Conservation (phyloP, 2,329 filamentous ascomycete species). For the Trichoderma hamatum region DNA sequence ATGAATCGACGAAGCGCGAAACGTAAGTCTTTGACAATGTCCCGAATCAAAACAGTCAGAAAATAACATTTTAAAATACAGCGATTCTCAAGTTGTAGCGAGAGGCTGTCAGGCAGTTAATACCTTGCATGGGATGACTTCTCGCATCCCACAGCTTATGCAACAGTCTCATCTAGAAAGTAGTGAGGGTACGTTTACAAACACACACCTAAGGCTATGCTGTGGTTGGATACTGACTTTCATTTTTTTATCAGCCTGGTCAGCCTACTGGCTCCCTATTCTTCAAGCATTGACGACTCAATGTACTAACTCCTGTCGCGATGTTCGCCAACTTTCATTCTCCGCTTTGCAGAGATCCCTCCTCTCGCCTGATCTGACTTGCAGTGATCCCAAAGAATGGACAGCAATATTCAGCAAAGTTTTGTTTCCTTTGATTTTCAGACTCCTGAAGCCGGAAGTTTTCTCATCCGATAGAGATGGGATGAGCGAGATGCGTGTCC, state of each 20-base stretch:
- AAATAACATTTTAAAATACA: constrained; percentile 51
- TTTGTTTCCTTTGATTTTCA: constrained; percentile 85
- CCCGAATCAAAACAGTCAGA: neutral
- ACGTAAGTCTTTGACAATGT: neutral
- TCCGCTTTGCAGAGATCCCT: constrained; percentile 82
- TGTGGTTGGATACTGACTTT: constrained; percentile 27
- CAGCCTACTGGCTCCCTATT: constrained; percentile 95
- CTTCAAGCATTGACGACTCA: constrained; percentile 87
- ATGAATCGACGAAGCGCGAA: neutral
- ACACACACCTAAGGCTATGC: neutral
- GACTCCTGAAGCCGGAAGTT: constrained; percentile 89
- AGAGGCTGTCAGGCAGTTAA: constrained; percentile 80
- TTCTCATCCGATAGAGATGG: constrained; percentile 88
- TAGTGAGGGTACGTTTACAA: constrained; percentile 66
- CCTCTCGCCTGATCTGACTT: constrained; percentile 80
- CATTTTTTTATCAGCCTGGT: constrained; percentile 70
- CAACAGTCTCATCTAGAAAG: constrained; percentile 89
- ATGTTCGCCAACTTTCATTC: constrained; percentile 88
- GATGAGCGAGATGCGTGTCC: constrained; percentile 94
- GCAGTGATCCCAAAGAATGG: constrained; percentile 87
- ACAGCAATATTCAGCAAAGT: constrained; percentile 93
- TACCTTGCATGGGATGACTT: constrained; percentile 80
- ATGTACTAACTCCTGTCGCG: constrained; percentile 91
- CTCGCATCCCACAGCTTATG: constrained; percentile 82
- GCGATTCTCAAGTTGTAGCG: constrained; percentile 60